phyloP scores from a whole-genome alignment of 257 asterid species.

The Solanum clarkiae region DNA sequence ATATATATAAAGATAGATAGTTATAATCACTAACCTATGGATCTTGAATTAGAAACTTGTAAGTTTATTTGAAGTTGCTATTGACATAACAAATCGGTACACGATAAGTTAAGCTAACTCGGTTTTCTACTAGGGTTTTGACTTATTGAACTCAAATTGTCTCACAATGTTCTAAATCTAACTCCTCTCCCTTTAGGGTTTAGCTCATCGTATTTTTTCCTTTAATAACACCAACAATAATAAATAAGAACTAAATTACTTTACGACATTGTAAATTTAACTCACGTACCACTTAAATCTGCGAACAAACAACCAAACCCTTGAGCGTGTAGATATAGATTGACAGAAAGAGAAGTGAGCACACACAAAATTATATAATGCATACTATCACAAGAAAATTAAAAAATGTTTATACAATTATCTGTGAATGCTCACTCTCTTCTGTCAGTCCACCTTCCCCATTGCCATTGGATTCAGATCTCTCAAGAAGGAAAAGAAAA shows the following conservation, averaged over 20 bases:
- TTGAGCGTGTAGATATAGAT: not conserved
- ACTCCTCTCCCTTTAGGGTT: no score
- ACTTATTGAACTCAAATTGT: no score
- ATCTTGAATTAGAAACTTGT: not conserved
- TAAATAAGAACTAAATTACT: not conserved
- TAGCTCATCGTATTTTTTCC: not conserved
- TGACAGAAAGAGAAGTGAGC: constrained; percentile 46
- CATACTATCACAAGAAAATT: not conserved
- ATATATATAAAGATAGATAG: not conserved
- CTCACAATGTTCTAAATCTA: no score
- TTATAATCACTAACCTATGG: not conserved
- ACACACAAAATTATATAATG: constrained; percentile 15
- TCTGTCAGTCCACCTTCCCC: constrained; percentile 18
- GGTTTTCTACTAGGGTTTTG: not conserved
- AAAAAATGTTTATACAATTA: constrained; percentile 20
- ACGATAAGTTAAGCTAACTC: not conserved
- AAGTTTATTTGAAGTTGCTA: no score
- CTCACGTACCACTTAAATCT: not conserved
- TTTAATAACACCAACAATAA: not conserved
- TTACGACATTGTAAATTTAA: not conserved
- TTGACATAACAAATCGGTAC: not conserved
- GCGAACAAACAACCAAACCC: no score
- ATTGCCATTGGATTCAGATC: not conserved
- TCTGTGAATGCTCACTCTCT: constrained; percentile 49
- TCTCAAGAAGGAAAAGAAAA: not conserved